These are phyloP conservation scores for Fusarium sp. DNA, from an alignment of 2,329 filamentous ascomycete species.

Conservation along the genomic window DNA sequence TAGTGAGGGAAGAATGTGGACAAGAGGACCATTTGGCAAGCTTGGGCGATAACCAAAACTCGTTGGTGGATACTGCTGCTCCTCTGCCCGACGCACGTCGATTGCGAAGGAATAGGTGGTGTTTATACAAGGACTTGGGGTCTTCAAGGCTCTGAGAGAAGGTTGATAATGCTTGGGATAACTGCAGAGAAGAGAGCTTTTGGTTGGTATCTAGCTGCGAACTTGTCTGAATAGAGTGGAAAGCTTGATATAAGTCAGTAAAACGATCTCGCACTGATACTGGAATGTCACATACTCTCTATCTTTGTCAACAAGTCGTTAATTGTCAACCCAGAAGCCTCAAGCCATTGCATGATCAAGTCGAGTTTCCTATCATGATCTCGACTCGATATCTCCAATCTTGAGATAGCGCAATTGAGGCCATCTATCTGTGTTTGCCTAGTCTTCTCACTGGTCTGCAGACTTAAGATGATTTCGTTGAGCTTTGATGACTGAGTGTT, in stretches of 20 bases:
- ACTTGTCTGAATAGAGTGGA: not conserved
- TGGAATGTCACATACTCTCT: not conserved
- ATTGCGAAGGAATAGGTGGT: not conserved
- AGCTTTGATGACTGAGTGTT: not conserved
- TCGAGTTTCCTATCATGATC: not conserved
- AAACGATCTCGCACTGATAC: accelerated
- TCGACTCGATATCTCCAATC: not conserved
- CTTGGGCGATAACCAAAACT: conserved; percentile 10
- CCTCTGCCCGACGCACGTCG: not conserved
- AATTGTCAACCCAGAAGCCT: not conserved
- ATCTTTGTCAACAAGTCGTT: not conserved
- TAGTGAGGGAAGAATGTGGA: not conserved
- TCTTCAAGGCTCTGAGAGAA: not conserved
- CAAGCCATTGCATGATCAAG: not conserved
- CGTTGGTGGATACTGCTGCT: not conserved
- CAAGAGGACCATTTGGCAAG: not conserved
- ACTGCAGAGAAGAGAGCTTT: not conserved
- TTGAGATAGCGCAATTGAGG: not conserved
- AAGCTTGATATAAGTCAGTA: not conserved
- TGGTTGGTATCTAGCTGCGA: conserved; percentile 3
- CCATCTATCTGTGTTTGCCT: not conserved
- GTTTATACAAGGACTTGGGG: not conserved
- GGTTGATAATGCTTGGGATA: not conserved
- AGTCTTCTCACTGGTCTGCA: not conserved
- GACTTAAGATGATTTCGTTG: not conserved